Percentiles rank a stretch among this genome's conserved stretches.
These are phyloP conservation scores for Bolboschoenoplectus hybrid DNA, from an alignment of 202 grass and related monocot genomes.

Conservation along the genomic window DNA sequence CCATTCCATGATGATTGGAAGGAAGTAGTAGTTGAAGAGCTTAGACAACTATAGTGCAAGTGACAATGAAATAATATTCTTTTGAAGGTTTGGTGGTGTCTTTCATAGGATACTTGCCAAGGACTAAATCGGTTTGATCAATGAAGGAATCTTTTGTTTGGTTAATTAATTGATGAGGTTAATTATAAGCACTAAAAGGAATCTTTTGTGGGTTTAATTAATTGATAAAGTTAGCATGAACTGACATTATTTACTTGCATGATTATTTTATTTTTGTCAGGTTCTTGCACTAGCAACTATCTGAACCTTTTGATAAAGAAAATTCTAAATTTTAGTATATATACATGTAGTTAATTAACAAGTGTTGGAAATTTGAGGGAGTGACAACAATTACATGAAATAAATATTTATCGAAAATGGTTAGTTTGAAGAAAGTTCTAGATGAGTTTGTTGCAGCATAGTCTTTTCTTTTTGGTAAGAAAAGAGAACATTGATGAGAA, in stretches of 20 bases:
- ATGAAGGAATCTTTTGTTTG: conserved; percentile 1
- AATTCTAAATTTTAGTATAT: too few species aligned
- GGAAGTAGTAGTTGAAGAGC: neutral
- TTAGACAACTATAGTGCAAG: neutral
- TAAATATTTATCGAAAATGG: too few species aligned
- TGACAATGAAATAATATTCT: neutral
- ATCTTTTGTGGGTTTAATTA: conserved; percentile 10
- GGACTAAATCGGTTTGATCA: neutral
- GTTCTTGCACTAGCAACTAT: neutral
- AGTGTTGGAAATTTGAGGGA: neutral
- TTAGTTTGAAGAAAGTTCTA: too few species aligned
- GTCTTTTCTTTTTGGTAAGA: too few species aligned
- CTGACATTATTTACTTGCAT: neutral
- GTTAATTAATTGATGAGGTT: neutral
- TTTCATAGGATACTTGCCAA: neutral
- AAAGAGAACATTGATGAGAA: too few species aligned
- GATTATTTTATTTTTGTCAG: conserved; percentile 1
- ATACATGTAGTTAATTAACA: neutral
- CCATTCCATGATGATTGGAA: conserved; percentile 11
- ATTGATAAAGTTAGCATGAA: neutral
- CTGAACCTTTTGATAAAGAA: neutral
- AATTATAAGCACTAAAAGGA: neutral
- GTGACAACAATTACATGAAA: neutral
- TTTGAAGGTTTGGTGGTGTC: neutral
- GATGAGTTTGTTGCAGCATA: too few species aligned